Percentiles rank a stretch among this genome's conserved stretches.
These are phyloP conservation scores for Trypanosoma theileri DNA, from an alignment of 208 protist genomes.

Conservation along the genomic window DNA sequence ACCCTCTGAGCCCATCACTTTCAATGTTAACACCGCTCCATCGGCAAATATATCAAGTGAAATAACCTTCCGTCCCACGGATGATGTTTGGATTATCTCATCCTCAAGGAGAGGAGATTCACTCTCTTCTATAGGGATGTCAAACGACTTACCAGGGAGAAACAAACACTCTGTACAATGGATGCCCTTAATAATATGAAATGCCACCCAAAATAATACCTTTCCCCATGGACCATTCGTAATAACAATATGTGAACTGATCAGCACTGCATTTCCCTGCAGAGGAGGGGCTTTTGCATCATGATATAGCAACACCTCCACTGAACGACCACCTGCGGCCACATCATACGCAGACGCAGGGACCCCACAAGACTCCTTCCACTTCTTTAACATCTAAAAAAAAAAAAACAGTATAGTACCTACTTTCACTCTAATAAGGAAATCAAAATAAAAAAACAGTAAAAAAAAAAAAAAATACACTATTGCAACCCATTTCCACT, in stretches of 20 bases:
- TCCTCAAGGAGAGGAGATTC: background rate
- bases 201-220: conserved; percentile 7
- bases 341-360: conserved; percentile 13
- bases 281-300: conserved; percentile 8
- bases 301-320: conserved; percentile 16
- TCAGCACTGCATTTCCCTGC: conserved; percentile 1
- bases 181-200: conserved; percentile 7
- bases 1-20: conserved; percentile 3
- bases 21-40: conserved; percentile 3
- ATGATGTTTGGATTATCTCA: background rate
- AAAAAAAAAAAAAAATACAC: conserved; percentile 13
- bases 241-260: conserved; percentile 18
- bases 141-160: conserved; percentile 14
- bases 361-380: conserved; percentile 1
- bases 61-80: conserved; percentile 7
- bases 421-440: conserved; percentile 7
- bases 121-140: background rate
- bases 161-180: conserved; percentile 5
- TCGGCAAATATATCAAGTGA: conserved; percentile 18
- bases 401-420: conserved; percentile 1
- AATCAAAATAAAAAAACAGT: conserved; percentile 18
- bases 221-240: background rate
- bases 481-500: no score
- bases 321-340: conserved; percentile 7
- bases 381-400: conserved; percentile 10